Evolutionary conservation across 768 basidiomycete species (phyloP).

Genomic region (Leccinum incarnatum): DNA sequence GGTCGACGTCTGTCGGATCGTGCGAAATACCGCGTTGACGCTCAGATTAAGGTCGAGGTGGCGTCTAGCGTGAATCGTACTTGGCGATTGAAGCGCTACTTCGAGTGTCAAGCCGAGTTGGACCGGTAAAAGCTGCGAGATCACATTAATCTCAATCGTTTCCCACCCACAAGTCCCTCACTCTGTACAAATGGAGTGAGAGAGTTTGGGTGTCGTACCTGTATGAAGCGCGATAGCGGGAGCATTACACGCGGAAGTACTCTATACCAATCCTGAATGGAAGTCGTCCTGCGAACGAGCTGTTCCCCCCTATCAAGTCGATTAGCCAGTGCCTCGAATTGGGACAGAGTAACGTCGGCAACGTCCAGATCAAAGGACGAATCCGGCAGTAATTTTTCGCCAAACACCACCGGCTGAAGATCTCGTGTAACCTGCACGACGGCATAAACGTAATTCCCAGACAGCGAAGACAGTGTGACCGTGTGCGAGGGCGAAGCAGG

Average conservation of each 20-base stretch:
- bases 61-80: slow-evolving; percentile 42
- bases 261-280: slow-evolving; percentile 45
- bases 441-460: slow-evolving; percentile 83
- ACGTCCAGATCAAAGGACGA: slow-evolving; percentile 74
- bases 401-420: slow-evolving; percentile 81
- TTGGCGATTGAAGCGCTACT: slow-evolving; percentile 57
- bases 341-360: slow-evolving; percentile 76
- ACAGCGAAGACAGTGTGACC: slow-evolving; percentile 84
- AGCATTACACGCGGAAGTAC: slow-evolving; percentile 56
- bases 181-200: slow-evolving; percentile 2
- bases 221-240: slow-evolving; percentile 71
- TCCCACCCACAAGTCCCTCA: slow-evolving; percentile 2
- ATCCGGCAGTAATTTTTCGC: slow-evolving; percentile 74
- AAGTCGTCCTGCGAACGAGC: slow-evolving; percentile 29
- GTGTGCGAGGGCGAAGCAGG: slow-evolving; percentile 48
- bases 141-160: slow-evolving; percentile 6
- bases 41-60: slow-evolving; percentile 73
- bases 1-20: slow-evolving; percentile 69
- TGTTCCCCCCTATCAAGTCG: slow-evolving; percentile 44
- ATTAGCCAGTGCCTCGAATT: slow-evolving; percentile 69
- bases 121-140: slow-evolving; percentile 52
- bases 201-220: slow-evolving; percentile 44
- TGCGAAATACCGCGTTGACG: slow-evolving; percentile 81
- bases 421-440: slow-evolving; percentile 93
- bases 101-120: slow-evolving; percentile 79